Evolutionary conservation across 2,329 filamentous ascomycete species (phyloP), one percentile per base, ranked within the genome.

Genomic region (Ophiostoma sp.): DNA sequence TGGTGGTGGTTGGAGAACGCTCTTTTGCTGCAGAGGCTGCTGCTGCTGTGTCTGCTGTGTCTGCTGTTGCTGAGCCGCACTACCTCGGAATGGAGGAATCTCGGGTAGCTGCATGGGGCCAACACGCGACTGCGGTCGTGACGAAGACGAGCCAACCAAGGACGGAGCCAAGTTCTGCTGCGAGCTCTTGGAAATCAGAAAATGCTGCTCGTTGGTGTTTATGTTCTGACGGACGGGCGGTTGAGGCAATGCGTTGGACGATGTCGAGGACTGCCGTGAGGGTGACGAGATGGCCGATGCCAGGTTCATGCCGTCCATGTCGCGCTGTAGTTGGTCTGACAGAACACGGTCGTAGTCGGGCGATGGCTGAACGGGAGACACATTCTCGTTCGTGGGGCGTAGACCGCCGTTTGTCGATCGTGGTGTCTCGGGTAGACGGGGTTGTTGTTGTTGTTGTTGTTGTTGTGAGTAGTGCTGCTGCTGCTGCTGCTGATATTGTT

Each of bases 291-390:
- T 80, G 17, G 81, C 81, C 1, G 81, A 75, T 8, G 81, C 82
- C 61, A 91, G 80, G 72, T 87, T 88, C 76, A 91, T 81, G 76
- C 85, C 84, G 39, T 84, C 84, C 83, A 91, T 87, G 75, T 91
- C 90, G 73, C 86, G 86, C 76, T 89, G 88, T n/a, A 92, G 80
- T 79, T 92, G 88, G 52, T 88, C 86, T 74, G 90, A 89, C 57
- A 91, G 79, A 57, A 87, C 85, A 63, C 85, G 84, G 76, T 91
- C 89, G 76, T 90, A 90, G 73, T 90, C 89, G 9, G 86, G 84
- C 3, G 89, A 89, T 70, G 86, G 85, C 22, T 84, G 81, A 3
- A 83, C 79, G 6, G 85, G 83, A 9, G 83, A 75, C 1, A 42
- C 19, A 28, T 73, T 79, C 6, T 85, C 84, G 19, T 86, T 85